Evolutionary conservation across 2,329 filamentous ascomycete genomes (phyloP).

Genomic region (Coniochaeta sp.): DNA sequence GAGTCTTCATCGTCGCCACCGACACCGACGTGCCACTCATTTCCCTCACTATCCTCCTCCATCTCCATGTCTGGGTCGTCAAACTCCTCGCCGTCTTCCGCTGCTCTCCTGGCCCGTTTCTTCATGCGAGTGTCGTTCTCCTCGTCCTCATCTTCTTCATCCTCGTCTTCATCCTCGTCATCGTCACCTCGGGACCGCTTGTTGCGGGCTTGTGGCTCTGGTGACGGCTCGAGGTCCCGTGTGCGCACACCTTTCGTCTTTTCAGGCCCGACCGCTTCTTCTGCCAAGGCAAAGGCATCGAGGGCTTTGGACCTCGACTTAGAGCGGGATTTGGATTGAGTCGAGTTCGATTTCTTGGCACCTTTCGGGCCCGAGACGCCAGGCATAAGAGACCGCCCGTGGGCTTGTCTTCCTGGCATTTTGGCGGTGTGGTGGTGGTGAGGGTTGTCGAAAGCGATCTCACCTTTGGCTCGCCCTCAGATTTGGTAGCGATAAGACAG

Average conservation of each 20-base stretch:
- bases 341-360: slow-evolving; percentile 19
- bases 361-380: slow-evolving; percentile 5
- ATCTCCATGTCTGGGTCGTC: slow-evolving; percentile 46
- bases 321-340: slow-evolving; percentile 38
- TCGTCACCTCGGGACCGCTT: slow-evolving; percentile 38
- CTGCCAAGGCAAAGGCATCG: slow-evolving; percentile 50
- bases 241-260: slow-evolving; percentile 25
- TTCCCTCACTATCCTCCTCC: slow-evolving; percentile 78
- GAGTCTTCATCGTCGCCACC: slow-evolving; percentile 53
- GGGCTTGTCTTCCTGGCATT: slow-evolving; percentile 53
- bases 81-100: slow-evolving; percentile 41
- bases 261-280: slow-evolving; percentile 39
- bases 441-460: not conserved
- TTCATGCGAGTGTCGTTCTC: slow-evolving; percentile 43
- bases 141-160: slow-evolving; percentile 56
- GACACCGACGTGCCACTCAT: slow-evolving; percentile 74
- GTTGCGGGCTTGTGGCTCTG: slow-evolving; percentile 32
- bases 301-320: slow-evolving; percentile 42
- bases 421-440: not conserved
- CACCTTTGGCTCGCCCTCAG: not conserved
- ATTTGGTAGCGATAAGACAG: slow-evolving; percentile 1
- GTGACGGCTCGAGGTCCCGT: slow-evolving; percentile 35
- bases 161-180: slow-evolving; percentile 43
- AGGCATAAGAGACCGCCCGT: slow-evolving; percentile 43
- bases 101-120: slow-evolving; percentile 30